Conservation (phyloP, 176 grass and related monocot genomes). For the Oryza meridionalis region DNA sequence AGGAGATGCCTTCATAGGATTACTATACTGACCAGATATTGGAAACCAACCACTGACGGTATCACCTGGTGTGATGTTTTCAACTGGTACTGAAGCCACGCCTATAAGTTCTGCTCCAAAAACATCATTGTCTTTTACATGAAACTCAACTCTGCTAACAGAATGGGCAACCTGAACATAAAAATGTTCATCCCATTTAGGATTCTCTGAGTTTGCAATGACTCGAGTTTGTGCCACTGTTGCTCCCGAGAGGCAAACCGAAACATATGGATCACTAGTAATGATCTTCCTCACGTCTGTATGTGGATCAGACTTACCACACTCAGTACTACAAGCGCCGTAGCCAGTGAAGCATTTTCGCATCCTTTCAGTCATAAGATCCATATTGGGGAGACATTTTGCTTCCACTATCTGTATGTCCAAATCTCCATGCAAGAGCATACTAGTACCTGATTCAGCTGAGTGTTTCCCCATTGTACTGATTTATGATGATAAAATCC, state of each 20-base stretch:
- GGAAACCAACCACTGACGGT: slow-evolving; percentile 77
- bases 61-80: slow-evolving; percentile 60
- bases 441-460: slow-evolving; percentile 36
- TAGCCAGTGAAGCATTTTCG: slow-evolving; percentile 75
- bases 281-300: slow-evolving; percentile 77
- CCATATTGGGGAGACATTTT: slow-evolving; percentile 91
- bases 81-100: slow-evolving; percentile 73
- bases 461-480: slow-evolving; percentile 56
- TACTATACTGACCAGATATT: slow-evolving; percentile 49
- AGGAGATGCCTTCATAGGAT: slow-evolving; percentile 59
- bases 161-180: slow-evolving; percentile 88
- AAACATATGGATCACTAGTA: slow-evolving; percentile 95
- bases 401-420: slow-evolving; percentile 95
- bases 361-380: slow-evolving; percentile 84
- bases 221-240: slow-evolving; percentile 90
- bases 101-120: slow-evolving; percentile 94
- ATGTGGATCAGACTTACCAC: slow-evolving; percentile 44
- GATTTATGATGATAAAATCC: slow-evolving; percentile 19
- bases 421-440: slow-evolving; percentile 80
- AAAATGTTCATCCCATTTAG: slow-evolving; percentile 97
- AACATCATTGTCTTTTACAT: slow-evolving; percentile 91
- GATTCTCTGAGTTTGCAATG: slow-evolving; percentile 84
- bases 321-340: slow-evolving; percentile 51
- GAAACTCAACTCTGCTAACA: slow-evolving; percentile 70
- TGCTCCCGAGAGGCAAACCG: slow-evolving; percentile 78